Evolutionary conservation across 2,329 filamentous ascomycete genomes (phyloP).

Genomic region (Hymenoscyphus albidus): DNA sequence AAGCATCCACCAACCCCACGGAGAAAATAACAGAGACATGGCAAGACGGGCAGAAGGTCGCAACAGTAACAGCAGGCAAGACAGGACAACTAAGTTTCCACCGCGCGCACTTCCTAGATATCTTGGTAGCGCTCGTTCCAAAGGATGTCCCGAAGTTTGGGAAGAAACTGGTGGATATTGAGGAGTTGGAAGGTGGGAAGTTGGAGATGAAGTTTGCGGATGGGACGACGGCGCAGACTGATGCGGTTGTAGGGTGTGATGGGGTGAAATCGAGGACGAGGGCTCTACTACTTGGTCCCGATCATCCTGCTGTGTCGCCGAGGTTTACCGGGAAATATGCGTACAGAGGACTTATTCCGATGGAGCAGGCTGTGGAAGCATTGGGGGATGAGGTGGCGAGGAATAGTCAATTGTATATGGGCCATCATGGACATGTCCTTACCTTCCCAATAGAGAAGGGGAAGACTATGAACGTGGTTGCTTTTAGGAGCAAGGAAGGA

Average conservation of each 20-base stretch:
- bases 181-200: slow-evolving; percentile 27
- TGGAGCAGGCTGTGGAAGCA: slow-evolving; percentile 46
- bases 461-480: slow-evolving; percentile 51
- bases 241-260: slow-evolving; percentile 57
- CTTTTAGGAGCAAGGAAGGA: slow-evolving; percentile 32
- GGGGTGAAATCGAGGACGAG: slow-evolving; percentile 58
- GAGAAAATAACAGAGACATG: background rate
- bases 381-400: slow-evolving; percentile 47
- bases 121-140: slow-evolving; percentile 38
- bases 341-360: slow-evolving; percentile 59
- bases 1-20: slow-evolving; percentile 14
- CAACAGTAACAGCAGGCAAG: slow-evolving; percentile 22
- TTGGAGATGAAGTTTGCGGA: slow-evolving; percentile 42
- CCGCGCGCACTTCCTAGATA: slow-evolving; percentile 33
- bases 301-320: slow-evolving; percentile 20
- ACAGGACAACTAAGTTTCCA: slow-evolving; percentile 31
- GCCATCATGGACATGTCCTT: slow-evolving; percentile 53
- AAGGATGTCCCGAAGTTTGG: slow-evolving; percentile 35
- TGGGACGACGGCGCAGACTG: slow-evolving; percentile 41
- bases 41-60: slow-evolving; percentile 18
- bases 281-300: slow-evolving; percentile 46
- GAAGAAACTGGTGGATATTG: slow-evolving; percentile 36
- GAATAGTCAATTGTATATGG: slow-evolving; percentile 46
- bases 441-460: slow-evolving; percentile 59
- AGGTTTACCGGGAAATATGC: slow-evolving; percentile 56